Evolutionary conservation across 257 asterid genomes (phyloP).

Genomic region (Solanum sitiens): DNA sequence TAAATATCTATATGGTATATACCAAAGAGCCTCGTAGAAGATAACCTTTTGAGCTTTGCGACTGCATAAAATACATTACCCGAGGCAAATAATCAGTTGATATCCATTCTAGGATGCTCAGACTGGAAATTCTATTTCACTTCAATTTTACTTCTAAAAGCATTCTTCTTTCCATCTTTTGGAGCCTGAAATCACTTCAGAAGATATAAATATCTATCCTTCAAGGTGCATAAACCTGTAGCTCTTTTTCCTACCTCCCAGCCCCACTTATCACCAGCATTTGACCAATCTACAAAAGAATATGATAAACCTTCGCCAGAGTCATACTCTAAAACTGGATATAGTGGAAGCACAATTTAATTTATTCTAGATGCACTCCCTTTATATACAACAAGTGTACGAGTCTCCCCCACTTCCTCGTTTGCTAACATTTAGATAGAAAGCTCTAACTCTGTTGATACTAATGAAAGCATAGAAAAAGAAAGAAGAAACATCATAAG

Average conservation of each 20-base stretch:
- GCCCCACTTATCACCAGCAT: constrained; percentile 70
- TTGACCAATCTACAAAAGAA: constrained; percentile 70
- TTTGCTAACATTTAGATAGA: background rate
- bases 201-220: constrained; percentile 54
- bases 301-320: constrained; percentile 74
- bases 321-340: constrained; percentile 18
- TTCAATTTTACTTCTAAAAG: constrained; percentile 40
- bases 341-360: no score
- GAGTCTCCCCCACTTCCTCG: constrained; percentile 37
- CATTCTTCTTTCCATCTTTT: constrained; percentile 1
- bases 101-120: no score
- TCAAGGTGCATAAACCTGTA: constrained; percentile 26
- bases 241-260: constrained; percentile 63
- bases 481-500: background rate
- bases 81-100: no score
- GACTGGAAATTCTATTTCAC: no score
- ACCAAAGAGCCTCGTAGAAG: no score
- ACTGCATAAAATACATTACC: no score
- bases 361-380: no score
- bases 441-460: background rate
- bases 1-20: no score
- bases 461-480: background rate
- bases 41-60: no score
- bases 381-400: background rate
- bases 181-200: constrained; percentile 18